A percentile compares a stretch with the other conserved stretches of the same genome.
Evolutionary conservation across 495 filamentous ascomycete species (phyloP).

Genomic region (Penicillium paxilli): DNA sequence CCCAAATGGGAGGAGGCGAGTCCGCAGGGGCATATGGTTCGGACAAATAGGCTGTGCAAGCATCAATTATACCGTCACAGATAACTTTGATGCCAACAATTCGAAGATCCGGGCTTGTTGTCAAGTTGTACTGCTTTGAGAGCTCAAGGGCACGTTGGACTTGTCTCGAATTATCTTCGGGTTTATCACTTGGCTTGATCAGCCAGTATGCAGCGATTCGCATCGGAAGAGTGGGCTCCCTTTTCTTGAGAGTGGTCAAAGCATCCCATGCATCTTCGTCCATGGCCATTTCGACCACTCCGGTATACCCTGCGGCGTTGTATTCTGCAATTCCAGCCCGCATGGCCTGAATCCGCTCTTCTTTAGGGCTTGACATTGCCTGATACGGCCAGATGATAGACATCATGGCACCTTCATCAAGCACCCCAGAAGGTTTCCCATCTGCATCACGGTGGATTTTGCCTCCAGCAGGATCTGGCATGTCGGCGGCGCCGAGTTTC

Average conservation of each 20-base stretch:
- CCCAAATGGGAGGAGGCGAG: constrained; percentile 11
- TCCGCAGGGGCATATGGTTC: constrained; percentile 46
- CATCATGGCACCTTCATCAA: constrained; percentile 58
- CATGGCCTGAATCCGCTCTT: constrained; percentile 49
- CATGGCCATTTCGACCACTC: constrained; percentile 63
- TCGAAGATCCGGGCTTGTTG: constrained; percentile 34
- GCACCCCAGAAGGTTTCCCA: constrained; percentile 51
- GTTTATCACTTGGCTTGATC: constrained; percentile 44
- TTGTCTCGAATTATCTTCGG: constrained; percentile 43
- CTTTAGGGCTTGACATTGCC: constrained; percentile 47
- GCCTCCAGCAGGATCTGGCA: constrained; percentile 54
- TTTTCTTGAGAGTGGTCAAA: constrained; percentile 37
- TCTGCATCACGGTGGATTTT: constrained; percentile 50
- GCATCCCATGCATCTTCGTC: constrained; percentile 56
- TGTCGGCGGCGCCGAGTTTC: constrained; percentile 50
- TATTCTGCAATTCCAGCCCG: constrained; percentile 12
- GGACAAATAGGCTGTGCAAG: constrained; percentile 56
- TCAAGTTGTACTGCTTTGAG: constrained; percentile 12
- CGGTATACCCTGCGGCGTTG: constrained; percentile 34
- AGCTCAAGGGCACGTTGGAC: constrained; percentile 56
- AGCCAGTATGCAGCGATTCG: constrained; percentile 60
- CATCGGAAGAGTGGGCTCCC: constrained; percentile 35
- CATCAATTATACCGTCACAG: constrained; percentile 60
- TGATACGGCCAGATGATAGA: constrained; percentile 62
- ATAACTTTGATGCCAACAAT: constrained; percentile 60